Percentiles rank a stretch among this genome's conserved stretches.
Evolutionary conservation across 345 rosid species (phyloP).

Genomic region (Bruguiera sexangula): DNA sequence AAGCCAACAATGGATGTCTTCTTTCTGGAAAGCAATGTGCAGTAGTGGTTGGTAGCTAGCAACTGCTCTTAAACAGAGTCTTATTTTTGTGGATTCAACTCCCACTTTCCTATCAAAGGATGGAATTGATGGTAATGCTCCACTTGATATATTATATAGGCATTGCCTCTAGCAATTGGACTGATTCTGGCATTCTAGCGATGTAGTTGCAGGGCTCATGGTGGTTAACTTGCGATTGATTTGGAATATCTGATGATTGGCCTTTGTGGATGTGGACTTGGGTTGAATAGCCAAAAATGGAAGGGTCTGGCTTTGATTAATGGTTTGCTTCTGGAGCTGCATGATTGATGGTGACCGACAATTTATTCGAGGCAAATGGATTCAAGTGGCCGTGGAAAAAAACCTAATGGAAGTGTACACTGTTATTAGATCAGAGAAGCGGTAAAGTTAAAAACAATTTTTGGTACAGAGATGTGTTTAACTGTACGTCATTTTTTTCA

Average conservation of each 20-base stretch:
- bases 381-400: background rate
- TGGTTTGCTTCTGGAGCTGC: background rate
- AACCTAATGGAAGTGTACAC: background rate
- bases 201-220: background rate
- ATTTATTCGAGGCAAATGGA: background rate
- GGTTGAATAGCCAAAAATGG: background rate
- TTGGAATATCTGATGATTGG: background rate
- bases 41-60: background rate
- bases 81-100: background rate
- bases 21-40: background rate
- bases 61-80: background rate
- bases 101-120: background rate
- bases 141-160: background rate
- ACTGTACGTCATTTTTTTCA: background rate
- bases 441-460: background rate
- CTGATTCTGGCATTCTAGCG: background rate
- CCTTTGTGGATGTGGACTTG: background rate
- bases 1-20: slow-evolving; percentile 2
- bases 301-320: background rate
- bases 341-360: background rate
- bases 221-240: background rate
- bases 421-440: background rate
- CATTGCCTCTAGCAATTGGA: background rate
- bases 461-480: background rate
- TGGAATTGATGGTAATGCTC: background rate